phyloP scores from a whole-genome alignment of 2,329 filamentous ascomycete species.

The Peltaster fructicola region DNA sequence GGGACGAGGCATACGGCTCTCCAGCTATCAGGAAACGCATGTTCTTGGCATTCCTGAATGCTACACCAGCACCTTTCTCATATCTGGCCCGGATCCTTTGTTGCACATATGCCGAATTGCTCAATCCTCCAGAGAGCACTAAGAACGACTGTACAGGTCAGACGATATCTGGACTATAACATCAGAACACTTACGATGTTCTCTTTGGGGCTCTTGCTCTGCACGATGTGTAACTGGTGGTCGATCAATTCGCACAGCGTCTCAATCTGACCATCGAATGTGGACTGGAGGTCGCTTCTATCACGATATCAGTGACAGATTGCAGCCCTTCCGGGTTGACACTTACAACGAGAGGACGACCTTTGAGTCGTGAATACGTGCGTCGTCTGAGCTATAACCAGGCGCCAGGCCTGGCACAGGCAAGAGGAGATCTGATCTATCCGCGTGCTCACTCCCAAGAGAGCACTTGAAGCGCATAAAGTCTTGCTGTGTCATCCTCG shows the following conservation, averaged over 20 bases:
- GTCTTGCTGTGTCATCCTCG: constrained; percentile 22
- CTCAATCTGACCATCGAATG: constrained; percentile 21
- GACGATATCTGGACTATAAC: neutral
- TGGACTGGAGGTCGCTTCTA: constrained; percentile 12
- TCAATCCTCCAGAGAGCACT: constrained; percentile 26
- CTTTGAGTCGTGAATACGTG: constrained; percentile 19
- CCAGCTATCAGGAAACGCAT: constrained; percentile 17
- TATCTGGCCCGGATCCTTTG: constrained; percentile 19
- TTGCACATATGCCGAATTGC: constrained; percentile 26
- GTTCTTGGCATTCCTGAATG: constrained; percentile 3
- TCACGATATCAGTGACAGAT: constrained; percentile 5
- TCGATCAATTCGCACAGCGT: constrained; percentile 21
- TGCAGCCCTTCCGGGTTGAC: neutral
- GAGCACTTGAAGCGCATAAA: constrained; percentile 26
- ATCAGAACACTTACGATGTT: constrained; percentile 8
- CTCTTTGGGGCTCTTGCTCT: constrained; percentile 15
- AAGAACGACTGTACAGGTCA: constrained; percentile 13
- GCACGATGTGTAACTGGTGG: constrained; percentile 16
- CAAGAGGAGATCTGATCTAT: constrained; percentile 3
- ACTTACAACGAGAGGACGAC: constrained; percentile 17
- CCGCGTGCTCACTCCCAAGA: constrained; percentile 16
- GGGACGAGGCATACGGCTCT: no score
- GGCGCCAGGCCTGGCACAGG: constrained; percentile 18
- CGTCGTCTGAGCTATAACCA: no score
- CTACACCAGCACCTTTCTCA: constrained; percentile 6